These are phyloP conservation scores for Amanita pseudoporphyria DNA, from an alignment of 768 basidiomycete species.

Conservation along the genomic window DNA sequence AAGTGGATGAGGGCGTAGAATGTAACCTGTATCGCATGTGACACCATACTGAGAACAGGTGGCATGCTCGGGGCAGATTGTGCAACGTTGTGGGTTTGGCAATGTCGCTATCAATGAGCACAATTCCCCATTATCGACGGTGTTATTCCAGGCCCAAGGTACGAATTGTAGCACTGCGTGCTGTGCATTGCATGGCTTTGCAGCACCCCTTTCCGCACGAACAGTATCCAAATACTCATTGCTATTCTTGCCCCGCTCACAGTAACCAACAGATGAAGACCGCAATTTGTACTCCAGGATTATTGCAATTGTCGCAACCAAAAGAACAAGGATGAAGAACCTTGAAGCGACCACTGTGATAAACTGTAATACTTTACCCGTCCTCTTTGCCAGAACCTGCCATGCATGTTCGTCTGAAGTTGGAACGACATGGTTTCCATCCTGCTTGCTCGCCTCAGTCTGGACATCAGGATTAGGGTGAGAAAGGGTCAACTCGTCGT, in stretches of 20 bases:
- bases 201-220: conserved; percentile 32
- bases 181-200: conserved; percentile 46
- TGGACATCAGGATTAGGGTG: background rate
- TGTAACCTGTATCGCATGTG: conserved; percentile 58
- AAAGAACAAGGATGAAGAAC: conserved; percentile 29
- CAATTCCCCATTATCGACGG: conserved; percentile 21
- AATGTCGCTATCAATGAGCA: conserved; percentile 49
- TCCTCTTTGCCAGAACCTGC: background rate
- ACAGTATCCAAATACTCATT: conserved; percentile 46
- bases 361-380: background rate
- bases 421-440: background rate
- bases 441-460: background rate
- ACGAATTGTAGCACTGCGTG: conserved; percentile 28
- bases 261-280: conserved; percentile 69
- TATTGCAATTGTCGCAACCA: conserved; percentile 23
- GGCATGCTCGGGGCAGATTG: conserved; percentile 65
- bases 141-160: background rate
- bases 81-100: conserved; percentile 54
- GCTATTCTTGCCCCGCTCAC: conserved; percentile 52
- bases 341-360: conserved; percentile 25
- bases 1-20: conserved; percentile 54
- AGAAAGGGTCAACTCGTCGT: background rate
- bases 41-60: conserved; percentile 47
- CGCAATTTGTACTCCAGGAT: conserved; percentile 50
- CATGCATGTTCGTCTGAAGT: background rate